Base-by-base conservation (phyloP, 2,329 filamentous ascomycete species). In the Hortaea sp. region DNA sequence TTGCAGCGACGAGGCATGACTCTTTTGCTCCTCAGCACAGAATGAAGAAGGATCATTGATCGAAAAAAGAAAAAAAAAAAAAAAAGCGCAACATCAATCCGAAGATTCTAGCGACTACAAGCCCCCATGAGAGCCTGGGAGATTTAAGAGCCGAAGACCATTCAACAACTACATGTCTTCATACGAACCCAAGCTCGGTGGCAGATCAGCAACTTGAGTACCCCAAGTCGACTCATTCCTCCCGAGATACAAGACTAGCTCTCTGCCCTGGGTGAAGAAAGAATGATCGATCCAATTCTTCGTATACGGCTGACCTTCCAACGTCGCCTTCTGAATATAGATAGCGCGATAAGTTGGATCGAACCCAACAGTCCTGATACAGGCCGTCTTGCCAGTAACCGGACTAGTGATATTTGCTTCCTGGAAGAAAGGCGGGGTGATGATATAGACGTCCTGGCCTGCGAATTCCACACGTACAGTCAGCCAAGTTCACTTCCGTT, bases 261-360 rank as follows among this genome's bases (percentile, higher is more conserved):
- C 77, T 0, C 80, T 82, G 6, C 80, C 81, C 3, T 75, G 58
- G 1, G 72, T 75, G 61, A 86, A 85, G 27, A 87, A 63, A 53
- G 85, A 80, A 11, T 76, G 85, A 13, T 70, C 71, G 9, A 86
- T 62, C 82, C 82, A 87, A 37, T 73, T 70, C 67, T 77, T 77
- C 45, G 72, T 64, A 81, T 82, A 87, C 0, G 49, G 30, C 58
- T 74, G 46, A 0, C 82, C 81, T 57, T 87, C 85, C 39, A 87
- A 74, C 53, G 69, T 74, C 48, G 86, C 66, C 27, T 73, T 76
- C 66, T 86, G 82, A 4, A 86, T 80, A 53, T 82, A 83, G 54
- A 68, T 70, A 6, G 65, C 64, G 11, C 54, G 53, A 46, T 70
- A 69, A 2, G 47, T 56, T 5, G 58, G 51, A 49, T 71, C 66